Conservation (phyloP, 345 rosid genomes). For the Heritiera littoralis region DNA sequence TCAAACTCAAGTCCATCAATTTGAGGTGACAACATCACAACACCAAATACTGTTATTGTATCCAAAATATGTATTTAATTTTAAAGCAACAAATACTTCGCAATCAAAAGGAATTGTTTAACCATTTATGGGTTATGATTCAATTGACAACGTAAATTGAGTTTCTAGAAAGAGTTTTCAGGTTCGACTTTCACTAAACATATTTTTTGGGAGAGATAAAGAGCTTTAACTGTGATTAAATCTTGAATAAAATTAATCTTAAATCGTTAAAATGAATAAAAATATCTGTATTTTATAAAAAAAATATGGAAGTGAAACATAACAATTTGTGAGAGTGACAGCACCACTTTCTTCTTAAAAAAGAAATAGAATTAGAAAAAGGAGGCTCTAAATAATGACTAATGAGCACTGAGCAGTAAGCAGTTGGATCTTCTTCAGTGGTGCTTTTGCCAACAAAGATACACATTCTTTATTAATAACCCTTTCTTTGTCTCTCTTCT, state of each 20-base stretch:
- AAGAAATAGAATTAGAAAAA: background rate
- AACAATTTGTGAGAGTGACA: constrained; percentile 18
- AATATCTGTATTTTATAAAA: no score
- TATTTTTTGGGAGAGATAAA: no score
- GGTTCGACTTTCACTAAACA: no score
- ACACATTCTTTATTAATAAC: constrained; percentile 11
- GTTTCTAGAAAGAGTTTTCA: no score
- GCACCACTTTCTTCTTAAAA: background rate
- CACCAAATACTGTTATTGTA: background rate
- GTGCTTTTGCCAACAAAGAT: constrained; percentile 29
- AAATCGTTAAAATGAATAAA: no score
- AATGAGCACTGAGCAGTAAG: constrained; percentile 8
- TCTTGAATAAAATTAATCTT: no score
- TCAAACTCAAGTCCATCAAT: constrained; percentile 6
- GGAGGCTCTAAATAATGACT: constrained; percentile 25
- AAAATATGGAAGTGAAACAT: background rate
- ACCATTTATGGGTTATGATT: no score
- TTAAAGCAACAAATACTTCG: constrained; percentile 7
- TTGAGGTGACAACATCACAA: background rate
- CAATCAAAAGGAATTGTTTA: background rate
- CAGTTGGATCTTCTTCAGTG: constrained; percentile 31
- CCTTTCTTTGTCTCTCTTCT: constrained; percentile 11
- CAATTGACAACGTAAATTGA: no score
- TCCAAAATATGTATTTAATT: background rate
- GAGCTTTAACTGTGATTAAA: no score